These are phyloP conservation scores for Choiromyces venosus DNA, from an alignment of 495 filamentous ascomycete genomes.

Conservation along the genomic window DNA sequence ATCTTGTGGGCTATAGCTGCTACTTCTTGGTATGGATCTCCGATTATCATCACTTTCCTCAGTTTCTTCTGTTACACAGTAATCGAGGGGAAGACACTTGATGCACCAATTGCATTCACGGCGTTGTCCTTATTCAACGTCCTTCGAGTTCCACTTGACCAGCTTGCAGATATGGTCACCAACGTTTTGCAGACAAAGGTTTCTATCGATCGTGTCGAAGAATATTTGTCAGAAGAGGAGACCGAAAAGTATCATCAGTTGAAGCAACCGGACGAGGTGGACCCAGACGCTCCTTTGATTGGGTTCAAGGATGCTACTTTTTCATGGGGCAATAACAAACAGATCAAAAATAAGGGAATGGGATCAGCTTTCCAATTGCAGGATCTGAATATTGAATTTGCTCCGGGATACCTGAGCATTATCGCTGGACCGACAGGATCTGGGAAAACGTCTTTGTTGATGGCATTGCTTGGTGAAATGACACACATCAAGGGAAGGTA, in stretches of 20 bases:
- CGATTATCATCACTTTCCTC: slow-evolving; percentile 90
- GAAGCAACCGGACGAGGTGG: slow-evolving; percentile 54
- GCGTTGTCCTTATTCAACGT: slow-evolving; percentile 92
- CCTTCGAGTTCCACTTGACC: slow-evolving; percentile 90
- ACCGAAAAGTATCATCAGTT: slow-evolving; percentile 95
- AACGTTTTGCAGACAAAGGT: slow-evolving; percentile 98
- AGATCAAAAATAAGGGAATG: slow-evolving; percentile 54
- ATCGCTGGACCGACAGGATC: slow-evolving; percentile 88
- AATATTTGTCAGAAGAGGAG: slow-evolving; percentile 90
- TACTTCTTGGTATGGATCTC: slow-evolving; percentile 93
- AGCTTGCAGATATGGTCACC: slow-evolving; percentile 97
- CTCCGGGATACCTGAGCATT: slow-evolving; percentile 75
- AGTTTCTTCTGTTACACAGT: slow-evolving; percentile 91
- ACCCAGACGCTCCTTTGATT: slow-evolving; percentile 59
- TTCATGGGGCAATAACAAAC: slow-evolving; percentile 74
- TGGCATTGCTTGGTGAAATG: slow-evolving; percentile 98
- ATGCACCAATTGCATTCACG: slow-evolving; percentile 93
- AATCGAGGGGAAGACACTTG: slow-evolving; percentile 80
- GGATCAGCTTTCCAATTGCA: slow-evolving; percentile 71
- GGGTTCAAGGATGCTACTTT: slow-evolving; percentile 80
- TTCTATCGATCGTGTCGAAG: slow-evolving; percentile 91
- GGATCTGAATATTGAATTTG: slow-evolving; percentile 70
- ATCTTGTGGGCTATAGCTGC: slow-evolving; percentile 87
- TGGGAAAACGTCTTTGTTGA: slow-evolving; percentile 90
- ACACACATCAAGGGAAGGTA: slow-evolving; percentile 65